phyloP scores from a whole-genome alignment of 2,329 filamentous ascomycete genomes.

The Botrytis pseudocinerea region DNA sequence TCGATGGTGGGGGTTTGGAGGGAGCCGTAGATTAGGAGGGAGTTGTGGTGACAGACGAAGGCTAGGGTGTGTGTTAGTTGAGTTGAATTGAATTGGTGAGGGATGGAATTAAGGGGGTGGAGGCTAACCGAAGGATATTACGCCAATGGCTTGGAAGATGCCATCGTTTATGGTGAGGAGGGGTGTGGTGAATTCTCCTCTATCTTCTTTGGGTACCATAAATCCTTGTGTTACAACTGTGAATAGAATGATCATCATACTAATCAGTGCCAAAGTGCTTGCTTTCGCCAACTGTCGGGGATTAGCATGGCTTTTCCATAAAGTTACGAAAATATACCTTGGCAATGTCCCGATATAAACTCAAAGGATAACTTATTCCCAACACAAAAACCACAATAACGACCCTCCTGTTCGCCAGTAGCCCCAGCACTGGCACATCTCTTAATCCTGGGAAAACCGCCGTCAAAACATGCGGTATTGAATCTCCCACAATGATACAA shows the following conservation, averaged over 20 bases:
- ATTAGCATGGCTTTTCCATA: background rate
- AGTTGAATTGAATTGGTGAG: conserved; percentile 38
- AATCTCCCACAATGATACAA: conserved; percentile 95
- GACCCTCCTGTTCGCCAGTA: conserved; percentile 77
- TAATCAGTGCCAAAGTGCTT: conserved; percentile 86
- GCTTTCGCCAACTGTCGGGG: conserved; percentile 80
- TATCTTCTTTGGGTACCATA: conserved; percentile 68
- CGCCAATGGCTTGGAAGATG: conserved; percentile 93
- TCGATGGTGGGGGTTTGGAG: conserved; percentile 92
- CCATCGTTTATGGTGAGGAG: conserved; percentile 80
- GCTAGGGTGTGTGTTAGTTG: conserved; percentile 43
- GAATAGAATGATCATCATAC: conserved; percentile 86
- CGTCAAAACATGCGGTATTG: conserved; percentile 84
- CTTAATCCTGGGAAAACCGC: conserved; percentile 78
- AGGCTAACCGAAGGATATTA: conserved; percentile 87
- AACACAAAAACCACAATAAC: conserved; percentile 88
- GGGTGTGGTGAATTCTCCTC: conserved; percentile 69
- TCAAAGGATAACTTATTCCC: conserved; percentile 85
- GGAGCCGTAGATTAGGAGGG: conserved; percentile 94
- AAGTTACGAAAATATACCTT: conserved; percentile 62
- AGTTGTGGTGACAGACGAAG: conserved; percentile 86
- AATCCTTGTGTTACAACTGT: conserved; percentile 85
- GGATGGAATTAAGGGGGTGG: background rate
- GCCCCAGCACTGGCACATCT: conserved; percentile 73
- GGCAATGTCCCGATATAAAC: conserved; percentile 92